phyloP scores from a whole-genome alignment of 2,329 filamentous ascomycete species.

The Phyllosticta paracitricarpa region DNA sequence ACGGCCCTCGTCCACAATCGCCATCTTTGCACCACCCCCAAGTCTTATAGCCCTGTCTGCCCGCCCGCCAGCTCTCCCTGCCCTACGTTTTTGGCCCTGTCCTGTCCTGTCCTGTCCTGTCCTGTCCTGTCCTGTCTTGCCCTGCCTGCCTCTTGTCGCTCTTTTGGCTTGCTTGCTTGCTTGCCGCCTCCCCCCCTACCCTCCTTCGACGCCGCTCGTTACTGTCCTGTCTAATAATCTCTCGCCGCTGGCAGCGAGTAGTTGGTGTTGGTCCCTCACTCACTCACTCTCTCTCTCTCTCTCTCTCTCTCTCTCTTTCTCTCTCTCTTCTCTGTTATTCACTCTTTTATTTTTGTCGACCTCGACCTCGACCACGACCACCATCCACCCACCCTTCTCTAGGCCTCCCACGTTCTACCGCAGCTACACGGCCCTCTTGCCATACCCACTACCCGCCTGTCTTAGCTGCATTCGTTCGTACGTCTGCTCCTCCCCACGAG shows the following conservation, averaged over 20 bases:
- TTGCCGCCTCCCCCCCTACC: slow-evolving; percentile 3
- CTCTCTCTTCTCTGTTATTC: not conserved
- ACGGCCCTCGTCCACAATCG: not conserved
- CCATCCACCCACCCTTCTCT: not conserved
- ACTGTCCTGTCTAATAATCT: slow-evolving; percentile 7
- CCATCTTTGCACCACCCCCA: not conserved
- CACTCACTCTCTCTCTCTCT: too few relatives aligned
- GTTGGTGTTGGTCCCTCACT: not conserved
- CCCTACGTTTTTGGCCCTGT: slow-evolving; percentile 9
- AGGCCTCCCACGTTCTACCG: slow-evolving; percentile 1
- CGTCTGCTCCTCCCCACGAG: slow-evolving; percentile 16
- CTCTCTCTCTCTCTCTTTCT: too few relatives aligned
- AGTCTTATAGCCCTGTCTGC: slow-evolving; percentile 6
- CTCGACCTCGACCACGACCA: not conserved
- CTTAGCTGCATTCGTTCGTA: slow-evolving; percentile 75
- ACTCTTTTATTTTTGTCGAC: not conserved
- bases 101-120: too few relatives aligned
- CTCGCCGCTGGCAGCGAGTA: not conserved
- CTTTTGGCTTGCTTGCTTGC: slow-evolving; percentile 3
- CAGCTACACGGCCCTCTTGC: not conserved
- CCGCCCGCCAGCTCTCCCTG: not conserved
- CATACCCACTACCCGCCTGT: slow-evolving; percentile 46
- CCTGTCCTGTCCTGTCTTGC: not conserved
- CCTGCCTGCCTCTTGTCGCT: not conserved
- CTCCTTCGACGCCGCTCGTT: slow-evolving; percentile 5